These are phyloP conservation scores for Paramecium sexaurelia DNA, from an alignment of 73 alveolate genomes.

Conservation along the genomic window DNA sequence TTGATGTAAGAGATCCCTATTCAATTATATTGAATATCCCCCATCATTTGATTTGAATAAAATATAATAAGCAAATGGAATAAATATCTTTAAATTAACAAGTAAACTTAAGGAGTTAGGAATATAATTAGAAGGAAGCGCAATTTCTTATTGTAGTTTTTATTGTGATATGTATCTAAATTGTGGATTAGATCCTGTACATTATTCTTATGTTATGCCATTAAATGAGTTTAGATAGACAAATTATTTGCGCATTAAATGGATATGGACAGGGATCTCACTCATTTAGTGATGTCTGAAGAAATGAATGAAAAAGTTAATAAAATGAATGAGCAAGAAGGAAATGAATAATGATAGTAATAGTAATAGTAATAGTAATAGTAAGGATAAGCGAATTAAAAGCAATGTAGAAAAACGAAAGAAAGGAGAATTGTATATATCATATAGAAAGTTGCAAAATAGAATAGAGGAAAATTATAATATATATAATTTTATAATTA, in stretches of 20 bases:
- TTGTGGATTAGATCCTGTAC: constrained; percentile 67
- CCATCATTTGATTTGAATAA: neutral
- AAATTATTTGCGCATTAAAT: constrained; percentile 20
- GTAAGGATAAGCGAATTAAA: constrained; percentile 56
- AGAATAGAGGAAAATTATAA: constrained; percentile 98
- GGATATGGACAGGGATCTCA: constrained; percentile 47
- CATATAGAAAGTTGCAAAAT: constrained; percentile 93
- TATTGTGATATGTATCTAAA: constrained; percentile 63
- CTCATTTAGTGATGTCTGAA: constrained; percentile 63
- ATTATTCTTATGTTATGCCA: constrained; percentile 33
- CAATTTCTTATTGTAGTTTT: constrained; percentile 42
- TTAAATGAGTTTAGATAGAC: neutral
- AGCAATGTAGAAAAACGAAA: constrained; percentile 81
- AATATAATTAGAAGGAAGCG: constrained; percentile 40
- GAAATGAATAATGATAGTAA: constrained; percentile 5
- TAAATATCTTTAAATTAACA: constrained; percentile 2
- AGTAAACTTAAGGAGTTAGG: constrained; percentile 44
- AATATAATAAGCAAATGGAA: neutral
- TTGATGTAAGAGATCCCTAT: neutral
- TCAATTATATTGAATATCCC: neutral
- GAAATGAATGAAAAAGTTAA: constrained; percentile 64
- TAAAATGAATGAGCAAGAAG: constrained; percentile 59
- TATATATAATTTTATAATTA: constrained; percentile 79
- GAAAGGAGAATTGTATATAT: constrained; percentile 98
- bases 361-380: neutral